Conservation (phyloP, 2,329 filamentous ascomycete genomes). For the Scedosporium boydii region DNA sequence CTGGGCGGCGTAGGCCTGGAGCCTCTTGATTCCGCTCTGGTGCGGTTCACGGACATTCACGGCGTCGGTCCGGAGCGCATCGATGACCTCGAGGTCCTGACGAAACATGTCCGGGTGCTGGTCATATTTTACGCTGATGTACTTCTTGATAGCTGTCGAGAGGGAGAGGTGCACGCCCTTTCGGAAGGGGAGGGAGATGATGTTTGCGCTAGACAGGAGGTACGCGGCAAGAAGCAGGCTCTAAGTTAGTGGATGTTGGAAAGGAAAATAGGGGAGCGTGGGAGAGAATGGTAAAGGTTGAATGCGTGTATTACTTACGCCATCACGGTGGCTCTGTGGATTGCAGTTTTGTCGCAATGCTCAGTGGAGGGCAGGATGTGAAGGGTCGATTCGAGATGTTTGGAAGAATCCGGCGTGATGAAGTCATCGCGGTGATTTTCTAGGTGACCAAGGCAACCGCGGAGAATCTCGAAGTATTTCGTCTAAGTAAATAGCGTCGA, state of each 20-base stretch:
- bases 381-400: background rate
- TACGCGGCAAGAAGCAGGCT: background rate
- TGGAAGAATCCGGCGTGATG: background rate
- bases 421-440: background rate
- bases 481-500: background rate
- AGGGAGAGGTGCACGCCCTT: slow-evolving; percentile 72
- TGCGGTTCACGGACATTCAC: slow-evolving; percentile 84
- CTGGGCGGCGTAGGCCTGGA: slow-evolving; percentile 88
- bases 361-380: background rate
- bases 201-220: slow-evolving; percentile 31
- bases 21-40: slow-evolving; percentile 71
- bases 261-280: background rate
- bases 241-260: background rate
- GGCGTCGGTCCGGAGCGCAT: slow-evolving; percentile 75
- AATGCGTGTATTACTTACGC: background rate
- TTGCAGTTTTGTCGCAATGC: background rate
- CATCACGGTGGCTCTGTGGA: background rate
- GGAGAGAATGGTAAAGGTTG: background rate
- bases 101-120: slow-evolving; percentile 97
- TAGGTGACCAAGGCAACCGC: background rate
- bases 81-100: slow-evolving; percentile 75
- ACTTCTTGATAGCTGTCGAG: slow-evolving; percentile 76
- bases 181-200: slow-evolving; percentile 79
- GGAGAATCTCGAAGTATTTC: background rate
- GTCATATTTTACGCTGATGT: slow-evolving; percentile 97